These are phyloP conservation scores for Daldinia caldariorum DNA, from an alignment of 495 filamentous ascomycete genomes.

Conservation along the genomic window DNA sequence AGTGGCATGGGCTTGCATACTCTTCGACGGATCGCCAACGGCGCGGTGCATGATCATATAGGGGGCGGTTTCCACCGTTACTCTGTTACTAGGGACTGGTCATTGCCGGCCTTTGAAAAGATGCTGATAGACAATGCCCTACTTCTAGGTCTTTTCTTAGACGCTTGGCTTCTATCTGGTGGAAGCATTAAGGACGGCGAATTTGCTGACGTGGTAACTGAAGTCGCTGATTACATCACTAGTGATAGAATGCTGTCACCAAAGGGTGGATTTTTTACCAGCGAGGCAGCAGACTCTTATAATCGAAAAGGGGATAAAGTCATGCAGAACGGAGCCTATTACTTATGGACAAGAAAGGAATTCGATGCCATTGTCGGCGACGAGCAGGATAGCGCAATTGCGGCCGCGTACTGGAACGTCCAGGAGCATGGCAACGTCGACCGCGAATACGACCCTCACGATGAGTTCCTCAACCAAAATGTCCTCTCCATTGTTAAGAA, in stretches of 20 bases:
- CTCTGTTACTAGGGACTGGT: conserved; percentile 91
- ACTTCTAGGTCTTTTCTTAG: conserved; percentile 84
- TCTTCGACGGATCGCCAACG: conserved; percentile 80
- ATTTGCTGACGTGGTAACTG: conserved; percentile 81
- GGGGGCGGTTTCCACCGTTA: conserved; percentile 92
- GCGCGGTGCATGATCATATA: conserved; percentile 92
- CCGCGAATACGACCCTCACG: conserved; percentile 84
- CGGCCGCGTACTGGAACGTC: conserved; percentile 87
- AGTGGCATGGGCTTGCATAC: conserved; percentile 84
- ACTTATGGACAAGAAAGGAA: conserved; percentile 92
- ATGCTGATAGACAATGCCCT: conserved; percentile 97
- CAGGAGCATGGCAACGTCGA: conserved; percentile 88
- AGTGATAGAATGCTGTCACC: conserved; percentile 70
- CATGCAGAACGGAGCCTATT: conserved; percentile 93
- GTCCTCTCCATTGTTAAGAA: conserved; percentile 61
- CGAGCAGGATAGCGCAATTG: conserved; percentile 70
- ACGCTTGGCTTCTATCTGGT: conserved; percentile 80
- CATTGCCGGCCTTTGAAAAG: conserved; percentile 95
- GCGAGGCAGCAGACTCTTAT: conserved; percentile 92
- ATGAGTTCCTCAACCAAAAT: conserved; percentile 91
- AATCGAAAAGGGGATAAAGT: conserved; percentile 78
- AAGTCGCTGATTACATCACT: conserved; percentile 84
- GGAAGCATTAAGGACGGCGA: conserved; percentile 65
- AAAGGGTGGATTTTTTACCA: conserved; percentile 83
- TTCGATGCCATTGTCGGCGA: conserved; percentile 78